A percentile compares a stretch with the other conserved stretches of the same genome.
Conservation (phyloP, 2,329 filamentous ascomycete genomes). For the Sporothrix curviconia region DNA sequence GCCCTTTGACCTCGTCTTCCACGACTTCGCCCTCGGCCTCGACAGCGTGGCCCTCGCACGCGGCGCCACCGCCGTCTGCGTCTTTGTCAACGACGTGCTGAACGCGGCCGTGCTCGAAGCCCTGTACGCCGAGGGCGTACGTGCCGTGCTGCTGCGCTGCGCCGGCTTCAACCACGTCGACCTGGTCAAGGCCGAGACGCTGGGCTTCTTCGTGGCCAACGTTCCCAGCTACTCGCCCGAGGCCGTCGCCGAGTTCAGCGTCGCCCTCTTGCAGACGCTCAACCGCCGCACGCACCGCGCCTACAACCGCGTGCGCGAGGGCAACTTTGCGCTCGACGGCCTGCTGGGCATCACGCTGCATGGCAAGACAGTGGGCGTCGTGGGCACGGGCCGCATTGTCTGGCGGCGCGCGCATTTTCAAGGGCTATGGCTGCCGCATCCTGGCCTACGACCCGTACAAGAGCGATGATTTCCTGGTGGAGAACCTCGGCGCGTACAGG, state of each 20-base stretch:
- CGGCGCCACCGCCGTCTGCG: constrained; percentile 53
- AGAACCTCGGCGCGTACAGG: constrained; percentile 43
- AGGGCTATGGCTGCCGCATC: constrained; percentile 58
- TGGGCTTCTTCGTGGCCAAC: constrained; percentile 56
- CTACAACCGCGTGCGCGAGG: constrained; percentile 62
- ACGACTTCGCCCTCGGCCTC: constrained; percentile 49
- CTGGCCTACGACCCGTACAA: constrained; percentile 55
- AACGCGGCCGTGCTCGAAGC: constrained; percentile 43
- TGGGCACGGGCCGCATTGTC: constrained; percentile 59
- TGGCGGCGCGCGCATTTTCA: constrained; percentile 56
- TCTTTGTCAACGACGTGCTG: constrained; percentile 61
- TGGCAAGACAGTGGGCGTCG: constrained; percentile 59
- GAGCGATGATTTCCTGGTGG: constrained; percentile 37
- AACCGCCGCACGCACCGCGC: constrained; percentile 62
- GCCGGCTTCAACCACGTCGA: constrained; percentile 65
- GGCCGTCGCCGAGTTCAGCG: constrained; percentile 62
- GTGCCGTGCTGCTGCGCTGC: constrained; percentile 57
- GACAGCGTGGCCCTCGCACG: constrained; percentile 51
- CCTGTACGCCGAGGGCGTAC: constrained; percentile 44
- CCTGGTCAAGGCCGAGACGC: constrained; percentile 45
- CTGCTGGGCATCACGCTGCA: constrained; percentile 54
- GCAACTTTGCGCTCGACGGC: constrained; percentile 61
- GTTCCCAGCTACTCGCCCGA: constrained; percentile 64
- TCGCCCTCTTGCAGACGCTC: constrained; percentile 60
- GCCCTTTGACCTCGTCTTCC: constrained; percentile 46